These are phyloP conservation scores for Stropharia rugosoannulata DNA, from an alignment of 768 basidiomycete genomes.

Conservation along the genomic window DNA sequence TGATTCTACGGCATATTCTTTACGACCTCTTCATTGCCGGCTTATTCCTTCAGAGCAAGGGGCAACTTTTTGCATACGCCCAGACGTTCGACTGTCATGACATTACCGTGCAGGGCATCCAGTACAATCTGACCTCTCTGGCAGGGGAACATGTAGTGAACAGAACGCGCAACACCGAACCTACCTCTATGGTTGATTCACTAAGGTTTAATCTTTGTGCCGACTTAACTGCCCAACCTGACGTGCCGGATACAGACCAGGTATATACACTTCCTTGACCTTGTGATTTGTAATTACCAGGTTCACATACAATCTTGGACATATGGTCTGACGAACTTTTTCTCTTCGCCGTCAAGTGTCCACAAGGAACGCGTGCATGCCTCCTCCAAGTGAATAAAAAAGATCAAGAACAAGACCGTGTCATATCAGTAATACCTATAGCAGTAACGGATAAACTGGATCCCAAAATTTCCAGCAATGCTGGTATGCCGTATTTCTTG, in stretches of 20 bases:
- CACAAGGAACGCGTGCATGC: constrained; percentile 69
- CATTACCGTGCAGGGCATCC: constrained; percentile 35
- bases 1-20: constrained; percentile 20
- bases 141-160: constrained; percentile 48
- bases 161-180: constrained; percentile 58
- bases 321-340: not conserved
- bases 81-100: constrained; percentile 52
- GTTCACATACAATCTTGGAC: not conserved
- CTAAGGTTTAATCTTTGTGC: constrained; percentile 69
- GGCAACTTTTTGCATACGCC: constrained; percentile 32
- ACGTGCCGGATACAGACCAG: constrained; percentile 60
- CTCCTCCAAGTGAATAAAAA: constrained; percentile 68
- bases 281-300: constrained; percentile 1
- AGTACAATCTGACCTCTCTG: constrained; percentile 62
- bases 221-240: constrained; percentile 48
- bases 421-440: constrained; percentile 77
- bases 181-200: constrained; percentile 58
- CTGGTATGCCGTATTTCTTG: constrained; percentile 27
- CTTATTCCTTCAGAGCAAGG: constrained; percentile 14
- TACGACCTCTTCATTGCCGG: constrained; percentile 11
- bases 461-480: constrained; percentile 32
- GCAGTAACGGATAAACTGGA: constrained; percentile 41
- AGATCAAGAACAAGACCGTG: constrained; percentile 48
- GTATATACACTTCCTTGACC: constrained; percentile 37
- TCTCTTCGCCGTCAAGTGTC: constrained; percentile 48